phyloP scores from a whole-genome alignment of 2,329 filamentous ascomycete genomes.

The Emmonsia crescens region DNA sequence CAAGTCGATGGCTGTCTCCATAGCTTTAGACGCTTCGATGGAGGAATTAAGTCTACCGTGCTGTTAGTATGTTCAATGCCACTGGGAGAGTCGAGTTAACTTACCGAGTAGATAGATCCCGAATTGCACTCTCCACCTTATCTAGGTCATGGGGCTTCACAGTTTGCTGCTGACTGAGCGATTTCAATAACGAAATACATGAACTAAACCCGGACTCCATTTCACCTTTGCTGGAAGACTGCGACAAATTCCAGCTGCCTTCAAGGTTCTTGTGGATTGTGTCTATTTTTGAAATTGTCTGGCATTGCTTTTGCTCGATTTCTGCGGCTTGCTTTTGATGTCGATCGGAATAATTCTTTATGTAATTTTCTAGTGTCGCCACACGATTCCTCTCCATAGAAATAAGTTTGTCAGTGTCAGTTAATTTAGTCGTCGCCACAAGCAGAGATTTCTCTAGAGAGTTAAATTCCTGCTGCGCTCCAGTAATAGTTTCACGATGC shows the following conservation, averaged over 20 bases:
- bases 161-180: background rate
- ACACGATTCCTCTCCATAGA: constrained; percentile 22
- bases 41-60: constrained; percentile 17
- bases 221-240: constrained; percentile 6
- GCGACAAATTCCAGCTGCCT: background rate
- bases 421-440: constrained; percentile 15
- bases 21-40: constrained; percentile 11
- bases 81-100: constrained; percentile 4
- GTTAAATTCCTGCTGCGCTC: constrained; percentile 13
- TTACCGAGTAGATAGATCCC: constrained; percentile 18
- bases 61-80: background rate
- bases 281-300: constrained; percentile 6
- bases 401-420: constrained; percentile 15
- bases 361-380: constrained; percentile 22
- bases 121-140: constrained; percentile 8
- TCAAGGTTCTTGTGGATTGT: constrained; percentile 1
- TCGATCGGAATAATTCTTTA: constrained; percentile 15
- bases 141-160: constrained; percentile 3
- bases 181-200: constrained; percentile 7
- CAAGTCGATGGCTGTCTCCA: constrained; percentile 12
- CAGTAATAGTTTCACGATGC: constrained; percentile 14
- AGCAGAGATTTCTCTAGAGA: constrained; percentile 19
- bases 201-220: constrained; percentile 3
- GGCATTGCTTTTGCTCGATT: constrained; percentile 5
- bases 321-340: constrained; percentile 4